Base-by-base conservation (phyloP, 1,139 yeast species). In the Sugiyamaella neomexicana region DNA sequence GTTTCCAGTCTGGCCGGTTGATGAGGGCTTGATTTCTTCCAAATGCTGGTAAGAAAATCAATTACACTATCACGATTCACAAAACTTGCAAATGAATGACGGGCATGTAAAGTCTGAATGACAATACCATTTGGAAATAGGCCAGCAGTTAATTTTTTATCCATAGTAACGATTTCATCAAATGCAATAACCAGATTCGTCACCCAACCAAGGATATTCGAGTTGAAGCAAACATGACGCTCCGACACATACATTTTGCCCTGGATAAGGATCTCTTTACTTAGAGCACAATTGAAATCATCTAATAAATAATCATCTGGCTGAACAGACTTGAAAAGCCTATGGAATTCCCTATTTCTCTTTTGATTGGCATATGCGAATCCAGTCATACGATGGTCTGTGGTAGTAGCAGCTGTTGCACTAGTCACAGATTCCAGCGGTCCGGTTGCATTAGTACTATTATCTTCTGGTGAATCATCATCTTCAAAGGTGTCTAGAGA, bases 181-280 rank as follows among this genome's bases (percentile, higher is more conserved):
- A 86, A 80, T 1, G 89, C 83, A 31, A 93, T 80, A 5, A 86
- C 80, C 42, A 91, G 71, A 61, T 81, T 88, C 2, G 97, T 89
- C 1, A 89, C 89, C 96, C 97, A 91, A 0, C 97, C 97, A 49
- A 95, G 75, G 45, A 93, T 77, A 65, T 89, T 89, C n/a, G 97
- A 89, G 65, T 89, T 86, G 75, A 95, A 95, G 67, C 97, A 89
- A 1, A 93, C 69, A 64, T 86, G 82, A 56, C 80, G 80, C 62
- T 89, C 96, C 17, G 96, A 83, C 1, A 95, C 80, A 67, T 89
- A 95, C 32, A 93, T 66, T 53, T 96, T 77, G 6, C 99, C 99
- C 64, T 95, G 99, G n/a, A 90, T 75, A 23, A 93, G 73, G 52
- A 93, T 89, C 58, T 93, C 98, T 56, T 90, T 76, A 63, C 93